Conservation (phyloP, 306 rosid species). For the cucumber (Cucumis sativus) region Cucumber_9930_V3 NC_026659.2:20289501-20290000, state of each 20-base stretch:
- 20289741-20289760: conserved; percentile 51
- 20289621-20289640: not conserved
- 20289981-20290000: conserved; percentile 82
- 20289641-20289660: not conserved
- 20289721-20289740: conserved; percentile 95
- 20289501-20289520: conserved; percentile 54
- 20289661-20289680: conserved; percentile 50
- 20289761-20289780: conserved; percentile 9
- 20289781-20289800: not conserved
- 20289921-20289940: not conserved
- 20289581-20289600: not conserved
- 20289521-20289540: conserved; percentile 53
- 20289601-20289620: not conserved
- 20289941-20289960: not conserved
- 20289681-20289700: conserved; percentile 69
- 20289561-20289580: not conserved
- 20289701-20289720: conserved; percentile 74
- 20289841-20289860: conserved; percentile 75
- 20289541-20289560: not conserved
- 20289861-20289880: conserved; percentile 99
- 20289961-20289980: conserved; percentile 69
- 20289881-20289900: conserved; percentile 80
- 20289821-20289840: not conserved
- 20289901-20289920: conserved; percentile 6
- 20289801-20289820: not conserved